Evolutionary conservation across 2,329 filamentous ascomycete species (phyloP), one percentile per base, ranked within the genome.

Genomic region (Coleophoma crateriformis): DNA sequence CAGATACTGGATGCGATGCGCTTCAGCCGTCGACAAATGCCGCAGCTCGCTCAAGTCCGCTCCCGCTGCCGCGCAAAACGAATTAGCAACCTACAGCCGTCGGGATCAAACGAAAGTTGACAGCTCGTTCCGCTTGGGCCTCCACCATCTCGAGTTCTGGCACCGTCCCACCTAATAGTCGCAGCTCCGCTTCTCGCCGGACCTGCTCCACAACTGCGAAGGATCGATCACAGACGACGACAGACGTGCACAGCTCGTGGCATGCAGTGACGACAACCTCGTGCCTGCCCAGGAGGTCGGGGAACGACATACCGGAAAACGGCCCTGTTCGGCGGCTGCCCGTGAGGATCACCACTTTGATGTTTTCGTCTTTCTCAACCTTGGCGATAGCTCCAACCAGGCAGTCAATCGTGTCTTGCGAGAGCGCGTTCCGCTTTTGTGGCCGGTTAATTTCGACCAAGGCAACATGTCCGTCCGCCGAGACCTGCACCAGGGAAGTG

Each of bases 341-440:
- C 1, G 78, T 77, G 50, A 82, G 65, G 33, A 82, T 73, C 45
- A 81, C 68, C 57, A 69, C 71, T 48, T 72, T 74, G 40, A 82
- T 76, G 40, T 78, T 74, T 4, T 70, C 66, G 65, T 82, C 79
- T 17, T 63, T 52, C 35, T 78, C 76, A 27, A 82, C 67, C 22
- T 73, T 62, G 50, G 66, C 48, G 4, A 55, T 34, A 12, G 50
- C 49, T 11, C 39, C 22, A 15, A 55, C 44, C 17, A 55, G 42
- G 12, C 35, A 40, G 43, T 54, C 51, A 33, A 55, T 54, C 13
- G 45, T 37, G 12, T 46, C 40, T 48, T 71, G 67, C 2, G 77
- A 81, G 50, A 83, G 72, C 10, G 80, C 78, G 68, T 83, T 84
- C 49, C 77, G 71, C 61, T 82, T 81, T 42, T 71, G 68, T 2